Evolutionary conservation across 805 yeast genomes (phyloP).

Genomic region (Saccharomyces kudriavzevii): DNA sequence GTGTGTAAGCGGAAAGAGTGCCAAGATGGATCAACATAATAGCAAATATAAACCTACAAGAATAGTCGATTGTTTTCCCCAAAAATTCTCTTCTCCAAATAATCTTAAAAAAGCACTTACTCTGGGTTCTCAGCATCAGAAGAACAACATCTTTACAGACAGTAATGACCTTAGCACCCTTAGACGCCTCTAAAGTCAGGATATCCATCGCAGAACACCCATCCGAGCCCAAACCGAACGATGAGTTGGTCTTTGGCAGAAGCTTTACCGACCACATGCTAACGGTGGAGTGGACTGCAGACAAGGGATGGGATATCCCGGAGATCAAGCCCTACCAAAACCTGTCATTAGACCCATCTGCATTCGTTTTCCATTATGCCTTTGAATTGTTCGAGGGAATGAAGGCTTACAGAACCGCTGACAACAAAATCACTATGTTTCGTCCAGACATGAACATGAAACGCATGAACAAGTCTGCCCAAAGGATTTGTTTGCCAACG

Average conservation of each 20-base stretch:
- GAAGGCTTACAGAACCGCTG: constrained; percentile 68
- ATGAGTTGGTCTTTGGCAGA: constrained; percentile 59
- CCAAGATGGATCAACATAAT: not conserved
- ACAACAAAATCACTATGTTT: constrained; percentile 70
- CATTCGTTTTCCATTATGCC: constrained; percentile 87
- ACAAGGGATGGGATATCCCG: constrained; percentile 82
- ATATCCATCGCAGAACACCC: constrained; percentile 41
- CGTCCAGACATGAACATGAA: constrained; percentile 86
- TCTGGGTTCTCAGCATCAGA: not conserved
- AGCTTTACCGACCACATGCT: constrained; percentile 83
- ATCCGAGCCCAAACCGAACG: constrained; percentile 48
- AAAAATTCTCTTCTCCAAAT: not conserved
- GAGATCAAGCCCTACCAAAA: constrained; percentile 76
- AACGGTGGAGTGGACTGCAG: constrained; percentile 69
- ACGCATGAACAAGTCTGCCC: constrained; percentile 85
- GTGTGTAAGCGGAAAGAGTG: not conserved
- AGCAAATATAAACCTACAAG: not conserved
- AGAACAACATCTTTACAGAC: constrained; percentile 2
- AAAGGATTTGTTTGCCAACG: constrained; percentile 78
- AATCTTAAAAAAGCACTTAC: not conserved
- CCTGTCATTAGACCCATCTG: constrained; percentile 71
- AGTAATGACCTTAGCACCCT: constrained; percentile 29
- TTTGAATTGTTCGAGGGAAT: constrained; percentile 93
- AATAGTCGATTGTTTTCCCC: not conserved
- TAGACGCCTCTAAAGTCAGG: constrained; percentile 47